These are phyloP conservation scores for Metschnikowia lachancei DNA, from an alignment of 805 yeast genomes.

Conservation along the genomic window DNA sequence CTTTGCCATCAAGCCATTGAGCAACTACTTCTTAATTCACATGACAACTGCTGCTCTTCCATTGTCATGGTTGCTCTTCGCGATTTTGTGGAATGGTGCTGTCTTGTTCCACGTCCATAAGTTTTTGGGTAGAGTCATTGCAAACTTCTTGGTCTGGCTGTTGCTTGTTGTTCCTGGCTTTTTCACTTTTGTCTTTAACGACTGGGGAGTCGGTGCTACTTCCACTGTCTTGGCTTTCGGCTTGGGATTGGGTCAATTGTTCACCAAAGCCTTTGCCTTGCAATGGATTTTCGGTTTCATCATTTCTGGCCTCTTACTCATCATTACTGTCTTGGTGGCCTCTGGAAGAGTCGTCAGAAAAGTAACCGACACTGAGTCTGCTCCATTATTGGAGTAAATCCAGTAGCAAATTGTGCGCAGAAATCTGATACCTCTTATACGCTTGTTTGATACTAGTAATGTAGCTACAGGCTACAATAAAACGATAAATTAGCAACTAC, in stretches of 20 bases:
- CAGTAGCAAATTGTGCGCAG: background rate
- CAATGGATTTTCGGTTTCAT: constrained; percentile 84
- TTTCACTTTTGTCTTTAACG: constrained; percentile 58
- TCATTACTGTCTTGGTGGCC: constrained; percentile 48
- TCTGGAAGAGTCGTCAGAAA: constrained; percentile 28
- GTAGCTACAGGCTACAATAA: too few relatives aligned
- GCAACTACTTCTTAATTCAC: constrained; percentile 59
- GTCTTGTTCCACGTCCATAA: constrained; percentile 61
- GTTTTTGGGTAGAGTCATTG: constrained; percentile 62
- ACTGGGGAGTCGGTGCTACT: constrained; percentile 67
- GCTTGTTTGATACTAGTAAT: background rate
- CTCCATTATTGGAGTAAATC: constrained; percentile 20
- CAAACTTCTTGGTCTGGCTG: constrained; percentile 77
- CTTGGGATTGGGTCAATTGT: constrained; percentile 66
- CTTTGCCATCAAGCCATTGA: constrained; percentile 49
- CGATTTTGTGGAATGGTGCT: constrained; percentile 84
- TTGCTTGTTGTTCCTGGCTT: constrained; percentile 63
- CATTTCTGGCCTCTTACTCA: constrained; percentile 56
- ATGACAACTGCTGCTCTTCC: constrained; percentile 68
- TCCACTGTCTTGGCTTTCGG: constrained; percentile 60
- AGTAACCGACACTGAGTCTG: constrained; percentile 15
- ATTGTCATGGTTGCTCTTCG: constrained; percentile 68
- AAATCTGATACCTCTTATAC: too few relatives aligned
- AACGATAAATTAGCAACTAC: too few relatives aligned
- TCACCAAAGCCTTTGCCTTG: constrained; percentile 66